Base-by-base conservation (phyloP, 2,329 filamentous ascomycete genomes). In the Neonectria punicea region DNA sequence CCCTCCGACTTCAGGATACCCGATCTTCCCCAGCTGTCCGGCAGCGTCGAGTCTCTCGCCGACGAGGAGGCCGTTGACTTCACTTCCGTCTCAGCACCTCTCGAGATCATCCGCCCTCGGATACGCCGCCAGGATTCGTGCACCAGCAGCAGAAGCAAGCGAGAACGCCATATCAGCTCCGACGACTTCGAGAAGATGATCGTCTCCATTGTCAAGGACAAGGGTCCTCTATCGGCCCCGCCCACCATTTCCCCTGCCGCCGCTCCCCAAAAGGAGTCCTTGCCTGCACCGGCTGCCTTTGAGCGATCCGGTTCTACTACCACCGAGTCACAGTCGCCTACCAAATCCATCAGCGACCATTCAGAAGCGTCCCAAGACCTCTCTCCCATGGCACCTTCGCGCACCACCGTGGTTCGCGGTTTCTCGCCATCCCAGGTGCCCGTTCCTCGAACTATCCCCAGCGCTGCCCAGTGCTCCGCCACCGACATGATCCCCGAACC, bases 101-200 rank as follows among this genome's bases (percentile, higher is more conserved):
- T 90, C 67, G 83, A 90, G 71, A 88, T 90, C 67, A 77, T 86
- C 69, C 85, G 90, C 74, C 92, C 93, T 65, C 87, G 90, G 70
- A 88, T 93, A 71, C 86, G 85, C 73, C 86, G 90, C 73, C 87
- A 91, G 73, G 92, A 94, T 77, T 94, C 91, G 11, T 90, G 85
- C 74, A 87, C 87, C 32, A 86, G 87, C 76, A 90, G 87, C 78
- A 87, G 92, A 65, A 92, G 90, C 76, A 89, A 92, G 90, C 69
- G 89, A 85, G 92, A 96, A 77, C 92, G 93, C 75, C 94, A 97
- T 81, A 95, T 98, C 71, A 97, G 94, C n/a, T 93, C 95, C 7
- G 88, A 93, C 75, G 93, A 96, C 73, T 86, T 98, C 32, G 93
- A 97, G 80, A 97, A 97, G 83, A 97, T 98, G 88, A 93, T 98